These are phyloP conservation scores for Colletotrichum costaricense DNA, from an alignment of 2,329 filamentous ascomycete genomes.

Conservation along the genomic window DNA sequence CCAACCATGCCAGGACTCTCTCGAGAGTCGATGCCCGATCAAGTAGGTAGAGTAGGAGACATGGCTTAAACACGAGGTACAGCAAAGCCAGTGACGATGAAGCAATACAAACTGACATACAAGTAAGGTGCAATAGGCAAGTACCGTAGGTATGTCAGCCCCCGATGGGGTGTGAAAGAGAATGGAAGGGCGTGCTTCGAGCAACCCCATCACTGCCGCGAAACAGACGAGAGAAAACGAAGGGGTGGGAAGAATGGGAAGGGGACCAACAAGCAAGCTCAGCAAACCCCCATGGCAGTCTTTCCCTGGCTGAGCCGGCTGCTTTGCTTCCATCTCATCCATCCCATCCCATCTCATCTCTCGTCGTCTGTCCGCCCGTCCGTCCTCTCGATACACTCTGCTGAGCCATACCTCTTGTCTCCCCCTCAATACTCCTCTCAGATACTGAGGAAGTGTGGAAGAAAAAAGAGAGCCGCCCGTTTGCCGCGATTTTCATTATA, in stretches of 20 bases:
- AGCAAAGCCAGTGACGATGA: neutral
- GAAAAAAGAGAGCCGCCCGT: neutral
- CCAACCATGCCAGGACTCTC: neutral
- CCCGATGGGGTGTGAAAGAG: neutral
- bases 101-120: neutral
- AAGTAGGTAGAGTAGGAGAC: neutral
- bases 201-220: constrained; percentile 12
- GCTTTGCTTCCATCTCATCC: constrained; percentile 15
- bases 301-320: constrained; percentile 7
- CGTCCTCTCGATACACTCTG: neutral
- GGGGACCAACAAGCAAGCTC: constrained; percentile 15
- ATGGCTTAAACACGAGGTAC: neutral
- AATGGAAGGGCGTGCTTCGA: constrained; percentile 7
- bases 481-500: neutral
- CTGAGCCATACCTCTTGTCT: neutral
- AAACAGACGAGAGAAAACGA: constrained; percentile 20
- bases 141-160: neutral
- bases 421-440: neutral
- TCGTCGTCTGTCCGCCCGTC: neutral
- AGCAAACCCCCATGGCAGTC: constrained; percentile 16
- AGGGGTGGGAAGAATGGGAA: constrained; percentile 1
- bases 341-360: constrained; percentile 25
- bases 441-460: neutral
- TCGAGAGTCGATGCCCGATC: neutral
- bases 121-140: neutral